Base-by-base conservation (phyloP, 306 rosid species). In the Fagus sylvatica region DNA sequence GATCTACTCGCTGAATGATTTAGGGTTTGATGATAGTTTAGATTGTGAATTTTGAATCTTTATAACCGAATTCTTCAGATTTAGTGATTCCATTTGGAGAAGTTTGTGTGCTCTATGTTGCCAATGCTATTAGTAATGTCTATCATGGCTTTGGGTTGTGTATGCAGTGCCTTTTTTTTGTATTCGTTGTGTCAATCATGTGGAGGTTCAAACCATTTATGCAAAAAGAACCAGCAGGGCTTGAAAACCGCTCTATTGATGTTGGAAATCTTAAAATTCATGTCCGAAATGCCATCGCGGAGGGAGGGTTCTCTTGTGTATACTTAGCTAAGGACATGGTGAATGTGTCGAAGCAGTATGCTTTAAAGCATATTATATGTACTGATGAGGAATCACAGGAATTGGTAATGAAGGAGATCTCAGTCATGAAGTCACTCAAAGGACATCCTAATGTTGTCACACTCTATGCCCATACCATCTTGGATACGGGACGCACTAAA, bases 261-360 rank as follows among this genome's bases (percentile, higher is more conserved):
- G 91, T 95, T 78, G 96, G 98, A 9, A 93, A 84, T 83, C 89
- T 95, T 80, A 95, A 93, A 84, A 80, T 95, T 84, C 83, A 87
- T 74, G 85, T 95, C 37, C 82, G 76, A 64, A 95, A 91, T 76
- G 89, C 86, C 81, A 93, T 95, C 74, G 99, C 99, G 7, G 99
- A 95, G 78, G 99, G 99, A 53, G 98, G 99, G 7, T 95, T 95
- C 90, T 95, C 98, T 40, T 92, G 91, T 75, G 98, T 95, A 60
- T 95, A 95, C 91, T 78, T 95, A 83, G 98, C 97, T 22, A 91
- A 94, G 76, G 98, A 94, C 81, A 85, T 79, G 53, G 85, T 88
- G 72, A 90, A 91, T 72, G 71, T 86, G 74, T 92, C 99, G 16
- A 95, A 86, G 84, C 99, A 92, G 85, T 93, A 93, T 88, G 99